phyloP scores from a whole-genome alignment of 2,329 filamentous ascomycete genomes.

The Whalleya microplaca region DNA sequence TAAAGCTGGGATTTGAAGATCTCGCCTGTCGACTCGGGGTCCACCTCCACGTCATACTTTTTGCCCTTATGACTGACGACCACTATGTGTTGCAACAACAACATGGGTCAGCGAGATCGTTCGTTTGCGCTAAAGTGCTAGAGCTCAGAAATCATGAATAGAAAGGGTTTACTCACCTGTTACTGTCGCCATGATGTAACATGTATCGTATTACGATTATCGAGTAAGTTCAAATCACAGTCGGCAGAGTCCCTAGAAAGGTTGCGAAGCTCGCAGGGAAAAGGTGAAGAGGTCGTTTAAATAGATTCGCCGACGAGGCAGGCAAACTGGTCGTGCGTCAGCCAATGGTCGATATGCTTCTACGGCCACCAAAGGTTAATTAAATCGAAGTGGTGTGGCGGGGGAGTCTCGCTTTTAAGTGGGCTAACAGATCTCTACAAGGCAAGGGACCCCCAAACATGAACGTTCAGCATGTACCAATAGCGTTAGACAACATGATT shows the following conservation, averaged over 20 bases:
- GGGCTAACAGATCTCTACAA: too few relatives aligned
- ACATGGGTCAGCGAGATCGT: slow-evolving; percentile 25
- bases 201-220: neutral
- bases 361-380: neutral
- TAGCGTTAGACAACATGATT: too few relatives aligned
- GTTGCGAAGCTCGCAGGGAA: slow-evolving; percentile 16
- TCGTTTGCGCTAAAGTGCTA: neutral
- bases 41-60: slow-evolving; percentile 92
- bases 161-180: slow-evolving; percentile 29
- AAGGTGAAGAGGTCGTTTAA: slow-evolving; percentile 1
- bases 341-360: slow-evolving; percentile 29
- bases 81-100: slow-evolving; percentile 59
- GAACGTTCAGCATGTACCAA: too few relatives aligned
- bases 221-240: neutral
- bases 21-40: slow-evolving; percentile 81
- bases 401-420: too few relatives aligned
- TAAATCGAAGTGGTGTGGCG: too few relatives aligned
- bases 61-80: slow-evolving; percentile 95
- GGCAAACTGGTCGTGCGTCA: slow-evolving; percentile 33
- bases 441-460: too few relatives aligned
- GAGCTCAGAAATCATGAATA: neutral
- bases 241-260: slow-evolving; percentile 16
- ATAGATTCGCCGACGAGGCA: slow-evolving; percentile 1
- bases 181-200: slow-evolving; percentile 35
- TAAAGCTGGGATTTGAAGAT: slow-evolving; percentile 95